Evolutionary conservation across 1,284 basidiomycete genomes (phyloP), one percentile per base, ranked within the genome.

Genomic region (Hemileia vastatrix): DNA sequence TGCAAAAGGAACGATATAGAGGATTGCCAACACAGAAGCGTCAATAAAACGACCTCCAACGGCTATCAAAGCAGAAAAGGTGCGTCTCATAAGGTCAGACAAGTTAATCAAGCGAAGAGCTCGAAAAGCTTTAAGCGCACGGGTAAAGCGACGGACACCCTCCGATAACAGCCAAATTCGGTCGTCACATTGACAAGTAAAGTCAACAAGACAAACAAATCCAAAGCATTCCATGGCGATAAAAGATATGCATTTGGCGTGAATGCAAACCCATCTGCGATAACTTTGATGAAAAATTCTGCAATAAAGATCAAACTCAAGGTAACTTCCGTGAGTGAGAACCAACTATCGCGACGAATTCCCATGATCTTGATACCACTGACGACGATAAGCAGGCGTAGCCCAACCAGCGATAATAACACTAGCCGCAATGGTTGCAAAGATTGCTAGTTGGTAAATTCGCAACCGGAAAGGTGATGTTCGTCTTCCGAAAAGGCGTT

Each of bases 1-100:
- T 3, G 93, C 92, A 72, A 91, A 96, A 0, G 94, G 94, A 67
- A 98, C 90, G 82, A 97, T 86, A 78, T 96, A 78, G 31, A 97
- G 81, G 57, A 94, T 83, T 53, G 93, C 90, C 18, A 98, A 83
- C 54, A 95, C 76, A 0, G 87, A 89, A 0, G 93, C 94, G 69
- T 96, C 91, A 57, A 95, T 68, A 66, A 98, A 93, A 69, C 90
- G 86, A 19, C 82, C 77, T 1, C 86, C 86, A 3, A 93, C 93
- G 1, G 88, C 88, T 62, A 96, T 86, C 72, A 96, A 86, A 56
- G 95, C 80, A 15, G 85, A 85, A 76, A 96, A 92, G 0, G 93
- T 93, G 58, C 84, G 83, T 4, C 94, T 84, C 83, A 94, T 88
- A 67, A 82, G 83, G 55, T 86, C 84, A 66, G 91, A 85, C 57